phyloP scores from a whole-genome alignment of 805 yeast species.

The Myxozyma kluyveri region DNA sequence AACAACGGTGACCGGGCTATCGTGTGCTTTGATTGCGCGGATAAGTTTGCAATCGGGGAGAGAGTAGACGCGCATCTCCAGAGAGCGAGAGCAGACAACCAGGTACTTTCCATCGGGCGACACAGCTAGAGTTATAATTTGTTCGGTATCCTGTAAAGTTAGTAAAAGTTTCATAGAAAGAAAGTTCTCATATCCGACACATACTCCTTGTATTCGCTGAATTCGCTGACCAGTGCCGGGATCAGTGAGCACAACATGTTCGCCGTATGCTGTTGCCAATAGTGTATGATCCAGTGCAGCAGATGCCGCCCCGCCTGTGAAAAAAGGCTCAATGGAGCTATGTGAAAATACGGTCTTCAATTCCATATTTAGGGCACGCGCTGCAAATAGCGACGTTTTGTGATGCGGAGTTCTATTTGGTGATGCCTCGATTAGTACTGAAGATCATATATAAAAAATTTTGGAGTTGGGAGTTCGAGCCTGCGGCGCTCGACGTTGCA shows the following conservation, averaged over 20 bases:
- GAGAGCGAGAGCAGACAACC: slow-evolving; percentile 78
- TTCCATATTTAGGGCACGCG: neutral
- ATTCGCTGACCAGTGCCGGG: slow-evolving; percentile 55
- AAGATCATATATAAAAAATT: too few species aligned
- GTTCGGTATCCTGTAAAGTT: slow-evolving; percentile 56
- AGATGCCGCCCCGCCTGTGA: slow-evolving; percentile 80
- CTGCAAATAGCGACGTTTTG: too few species aligned
- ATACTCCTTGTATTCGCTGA: slow-evolving; percentile 67
- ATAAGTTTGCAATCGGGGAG: slow-evolving; percentile 37
- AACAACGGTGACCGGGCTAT: slow-evolving; percentile 78
- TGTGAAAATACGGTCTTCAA: slow-evolving; percentile 46
- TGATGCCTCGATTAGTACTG: too few species aligned
- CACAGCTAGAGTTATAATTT: slow-evolving; percentile 67
- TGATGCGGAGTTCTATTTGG: too few species aligned
- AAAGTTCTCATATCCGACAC: neutral
- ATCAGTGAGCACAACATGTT: slow-evolving; percentile 70
- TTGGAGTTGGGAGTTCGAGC: too few species aligned
- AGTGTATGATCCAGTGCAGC: slow-evolving; percentile 59
- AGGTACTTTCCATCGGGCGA: slow-evolving; percentile 72
- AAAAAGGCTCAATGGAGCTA: slow-evolving; percentile 70
- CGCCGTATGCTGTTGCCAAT: slow-evolving; percentile 76
- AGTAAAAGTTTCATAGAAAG: neutral
- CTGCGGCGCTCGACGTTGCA: too few species aligned
- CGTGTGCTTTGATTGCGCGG: slow-evolving; percentile 43
- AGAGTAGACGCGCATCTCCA: slow-evolving; percentile 67